These are phyloP conservation scores for Metschnikowia henanensis DNA, from an alignment of 805 yeast species.

Conservation along the genomic window DNA sequence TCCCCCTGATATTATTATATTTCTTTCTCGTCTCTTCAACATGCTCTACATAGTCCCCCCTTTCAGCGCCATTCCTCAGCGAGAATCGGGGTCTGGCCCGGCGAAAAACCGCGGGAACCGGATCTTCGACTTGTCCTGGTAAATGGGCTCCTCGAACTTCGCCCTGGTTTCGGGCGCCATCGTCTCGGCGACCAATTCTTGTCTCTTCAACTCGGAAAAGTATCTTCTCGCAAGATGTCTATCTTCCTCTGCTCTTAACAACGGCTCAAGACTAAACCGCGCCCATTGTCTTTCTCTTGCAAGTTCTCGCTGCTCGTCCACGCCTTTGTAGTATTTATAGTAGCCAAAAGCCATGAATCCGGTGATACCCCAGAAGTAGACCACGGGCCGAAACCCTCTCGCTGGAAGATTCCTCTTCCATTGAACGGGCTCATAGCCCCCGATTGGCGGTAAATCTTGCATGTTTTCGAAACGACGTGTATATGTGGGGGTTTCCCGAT, in stretches of 20 bases:
- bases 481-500: neutral
- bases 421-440: constrained; percentile 83
- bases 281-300: constrained; percentile 78
- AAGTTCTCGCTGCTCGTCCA: constrained; percentile 73
- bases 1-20: too few species aligned
- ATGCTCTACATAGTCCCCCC: neutral
- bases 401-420: constrained; percentile 88
- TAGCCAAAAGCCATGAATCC: constrained; percentile 72
- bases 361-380: constrained; percentile 64
- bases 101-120: constrained; percentile 45
- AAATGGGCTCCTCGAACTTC: constrained; percentile 43
- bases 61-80: constrained; percentile 11
- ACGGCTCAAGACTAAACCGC: constrained; percentile 68
- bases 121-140: constrained; percentile 44
- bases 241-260: constrained; percentile 80
- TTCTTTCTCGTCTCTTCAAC: neutral
- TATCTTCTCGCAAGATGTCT: constrained; percentile 74
- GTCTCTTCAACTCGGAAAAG: constrained; percentile 64
- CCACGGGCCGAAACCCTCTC: constrained; percentile 78
- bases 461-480: constrained; percentile 17
- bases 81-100: constrained; percentile 36
- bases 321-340: constrained; percentile 63
- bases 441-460: constrained; percentile 87
- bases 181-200: constrained; percentile 48
- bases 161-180: constrained; percentile 40